Conservation (phyloP, 768 basidiomycete genomes). For the Galerina sulciceps region DNA sequence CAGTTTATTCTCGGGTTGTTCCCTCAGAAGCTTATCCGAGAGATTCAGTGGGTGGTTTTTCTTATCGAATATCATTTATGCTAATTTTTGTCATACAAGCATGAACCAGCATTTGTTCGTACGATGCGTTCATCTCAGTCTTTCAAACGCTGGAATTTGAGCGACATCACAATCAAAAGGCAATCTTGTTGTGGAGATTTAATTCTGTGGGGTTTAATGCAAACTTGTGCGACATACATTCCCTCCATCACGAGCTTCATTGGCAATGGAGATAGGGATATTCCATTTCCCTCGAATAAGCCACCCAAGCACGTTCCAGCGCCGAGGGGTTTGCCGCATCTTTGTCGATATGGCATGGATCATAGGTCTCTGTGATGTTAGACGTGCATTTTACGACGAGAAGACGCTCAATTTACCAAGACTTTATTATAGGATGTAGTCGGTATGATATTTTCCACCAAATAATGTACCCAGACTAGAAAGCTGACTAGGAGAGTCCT, state of each 20-base stretch:
- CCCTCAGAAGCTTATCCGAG: constrained; percentile 13
- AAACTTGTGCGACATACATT: constrained; percentile 7
- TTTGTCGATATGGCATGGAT: too few relatives aligned
- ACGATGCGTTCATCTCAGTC: background rate
- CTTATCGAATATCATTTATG: background rate
- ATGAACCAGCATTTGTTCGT: background rate
- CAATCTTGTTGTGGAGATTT: constrained; percentile 19
- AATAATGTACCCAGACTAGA: too few relatives aligned
- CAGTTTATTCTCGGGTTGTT: constrained; percentile 1
- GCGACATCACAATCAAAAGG: constrained; percentile 19
- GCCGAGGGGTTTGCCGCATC: too few relatives aligned
- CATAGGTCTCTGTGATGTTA: too few relatives aligned
- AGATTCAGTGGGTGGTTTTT: background rate
- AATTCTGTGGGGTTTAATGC: constrained; percentile 19
- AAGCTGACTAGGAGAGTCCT: too few relatives aligned
- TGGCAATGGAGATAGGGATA: constrained; percentile 1
- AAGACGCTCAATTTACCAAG: too few relatives aligned
- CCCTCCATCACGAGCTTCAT: constrained; percentile 17
- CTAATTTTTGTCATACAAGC: background rate
- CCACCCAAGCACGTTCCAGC: background rate
- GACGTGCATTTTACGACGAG: too few relatives aligned
- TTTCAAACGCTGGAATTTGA: constrained; percentile 12
- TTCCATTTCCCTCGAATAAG: constrained; percentile 16
- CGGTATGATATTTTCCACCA: too few relatives aligned
- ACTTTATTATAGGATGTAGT: too few relatives aligned